A percentile compares a stretch with the other conserved stretches of the same genome.
Conservation (phyloP, 306 rosid species). For the Dalbergia cultrata region DNA sequence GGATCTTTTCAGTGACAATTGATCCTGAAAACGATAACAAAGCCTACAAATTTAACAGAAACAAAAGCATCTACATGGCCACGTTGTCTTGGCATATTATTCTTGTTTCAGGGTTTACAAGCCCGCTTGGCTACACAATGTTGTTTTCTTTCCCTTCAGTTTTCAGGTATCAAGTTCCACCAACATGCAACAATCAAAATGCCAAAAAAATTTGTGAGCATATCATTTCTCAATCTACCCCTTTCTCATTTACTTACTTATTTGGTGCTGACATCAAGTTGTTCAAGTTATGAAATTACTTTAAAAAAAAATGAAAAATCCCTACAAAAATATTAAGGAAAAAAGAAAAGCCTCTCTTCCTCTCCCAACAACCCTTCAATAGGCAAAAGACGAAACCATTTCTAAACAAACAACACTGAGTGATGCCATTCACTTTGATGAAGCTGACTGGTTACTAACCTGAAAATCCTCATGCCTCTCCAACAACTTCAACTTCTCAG, state of each 20-base stretch:
- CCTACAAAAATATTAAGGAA: constrained; percentile 22
- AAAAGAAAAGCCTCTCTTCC: constrained; percentile 24
- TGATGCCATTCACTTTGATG: constrained; percentile 62
- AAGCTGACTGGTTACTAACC: constrained; percentile 49
- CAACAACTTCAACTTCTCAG: constrained; percentile 63
- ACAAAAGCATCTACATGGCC: constrained; percentile 25
- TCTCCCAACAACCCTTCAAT: constrained; percentile 28
- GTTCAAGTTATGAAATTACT: constrained; percentile 31
- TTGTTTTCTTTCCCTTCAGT: neutral
- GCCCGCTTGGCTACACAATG: neutral
- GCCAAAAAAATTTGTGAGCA: constrained; percentile 30
- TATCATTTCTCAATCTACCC: constrained; percentile 26
- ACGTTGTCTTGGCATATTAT: no score
- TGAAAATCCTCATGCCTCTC: constrained; percentile 55
- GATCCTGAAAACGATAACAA: constrained; percentile 42
- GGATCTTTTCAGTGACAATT: neutral
- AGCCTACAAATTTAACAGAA: constrained; percentile 33
- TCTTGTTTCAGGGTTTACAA: neutral
- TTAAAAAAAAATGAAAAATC: neutral
- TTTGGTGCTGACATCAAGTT: constrained; percentile 19
- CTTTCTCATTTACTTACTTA: constrained; percentile 16
- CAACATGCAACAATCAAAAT: constrained; percentile 32
- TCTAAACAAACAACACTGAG: neutral
- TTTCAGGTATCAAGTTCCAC: neutral
- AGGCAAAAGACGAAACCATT: constrained; percentile 2